Percentiles rank a stretch among this genome's conserved stretches.
Evolutionary conservation across 2,329 filamentous ascomycete species (phyloP).

Genomic region (Ophiobolus disseminans): DNA sequence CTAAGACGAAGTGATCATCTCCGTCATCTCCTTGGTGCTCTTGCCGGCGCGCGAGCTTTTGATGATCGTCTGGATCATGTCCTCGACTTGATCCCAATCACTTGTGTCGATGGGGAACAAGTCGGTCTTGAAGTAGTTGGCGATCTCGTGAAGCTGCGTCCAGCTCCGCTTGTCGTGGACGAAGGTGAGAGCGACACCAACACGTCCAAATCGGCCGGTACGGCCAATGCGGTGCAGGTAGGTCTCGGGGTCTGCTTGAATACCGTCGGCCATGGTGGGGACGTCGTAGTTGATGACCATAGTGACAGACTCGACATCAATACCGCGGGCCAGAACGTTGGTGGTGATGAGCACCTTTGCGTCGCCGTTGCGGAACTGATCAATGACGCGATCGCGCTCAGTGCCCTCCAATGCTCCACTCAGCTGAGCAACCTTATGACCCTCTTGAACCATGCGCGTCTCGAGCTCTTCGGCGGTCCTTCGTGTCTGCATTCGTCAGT

Average conservation of each 20-base stretch:
- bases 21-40: conserved; percentile 49
- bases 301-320: conserved; percentile 88
- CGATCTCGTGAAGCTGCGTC: conserved; percentile 79
- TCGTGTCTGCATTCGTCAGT: conserved; percentile 67
- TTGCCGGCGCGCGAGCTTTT: conserved; percentile 51
- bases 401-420: conserved; percentile 86
- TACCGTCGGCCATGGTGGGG: conserved; percentile 64
- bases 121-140: conserved; percentile 78
- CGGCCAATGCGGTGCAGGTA: conserved; percentile 98
- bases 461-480: conserved; percentile 86
- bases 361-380: conserved; percentile 82
- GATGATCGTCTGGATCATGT: conserved; percentile 73
- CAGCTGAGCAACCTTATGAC: conserved; percentile 88
- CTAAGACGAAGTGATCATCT: conserved; percentile 20
- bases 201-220: conserved; percentile 94
- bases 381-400: conserved; percentile 83
- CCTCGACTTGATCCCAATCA: conserved; percentile 92
- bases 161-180: conserved; percentile 87
- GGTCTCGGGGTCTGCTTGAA: conserved; percentile 82
- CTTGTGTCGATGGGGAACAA: conserved; percentile 81
- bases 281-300: conserved; percentile 96
- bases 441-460: conserved; percentile 82
- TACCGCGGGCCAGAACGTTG: conserved; percentile 94
- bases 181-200: conserved; percentile 94
- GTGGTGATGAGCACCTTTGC: conserved; percentile 98